phyloP scores from a whole-genome alignment of 768 basidiomycete genomes.

The Trametes sanguinea region DNA sequence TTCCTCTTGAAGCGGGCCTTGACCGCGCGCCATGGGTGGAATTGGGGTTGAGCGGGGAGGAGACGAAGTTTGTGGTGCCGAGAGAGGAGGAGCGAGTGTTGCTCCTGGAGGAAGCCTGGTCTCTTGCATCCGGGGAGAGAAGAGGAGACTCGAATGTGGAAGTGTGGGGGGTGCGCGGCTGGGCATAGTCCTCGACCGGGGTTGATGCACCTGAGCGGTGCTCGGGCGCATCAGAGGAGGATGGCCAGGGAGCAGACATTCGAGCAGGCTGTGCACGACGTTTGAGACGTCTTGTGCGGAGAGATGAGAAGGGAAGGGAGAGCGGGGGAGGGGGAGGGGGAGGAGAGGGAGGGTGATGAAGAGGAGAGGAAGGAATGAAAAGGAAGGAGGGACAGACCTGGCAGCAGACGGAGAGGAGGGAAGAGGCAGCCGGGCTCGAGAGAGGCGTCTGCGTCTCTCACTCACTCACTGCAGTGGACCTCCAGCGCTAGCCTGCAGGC shows the following conservation, averaged over 20 bases:
- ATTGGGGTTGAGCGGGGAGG: slow-evolving; percentile 57
- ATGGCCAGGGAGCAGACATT: slow-evolving; percentile 16
- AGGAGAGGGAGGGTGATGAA: background rate
- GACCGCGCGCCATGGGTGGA: slow-evolving; percentile 37
- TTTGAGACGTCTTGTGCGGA: background rate
- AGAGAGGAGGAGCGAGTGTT: slow-evolving; percentile 32
- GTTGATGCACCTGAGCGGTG: slow-evolving; percentile 23
- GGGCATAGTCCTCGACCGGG: slow-evolving; percentile 20
- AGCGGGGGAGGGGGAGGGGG: background rate
- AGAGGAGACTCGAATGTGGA: slow-evolving; percentile 36
- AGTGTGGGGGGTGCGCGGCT: slow-evolving; percentile 26
- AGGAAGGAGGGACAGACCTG: slow-evolving; percentile 13
- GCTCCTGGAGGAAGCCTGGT: slow-evolving; percentile 13
- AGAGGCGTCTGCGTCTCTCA: too few relatives aligned
- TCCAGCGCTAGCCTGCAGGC: background rate
- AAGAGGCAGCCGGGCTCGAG: background rate
- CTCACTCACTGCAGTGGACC: too few relatives aligned
- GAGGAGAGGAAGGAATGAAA: background rate
- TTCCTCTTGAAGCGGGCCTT: slow-evolving; percentile 43
- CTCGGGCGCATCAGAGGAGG: slow-evolving; percentile 22
- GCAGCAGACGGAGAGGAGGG: background rate
- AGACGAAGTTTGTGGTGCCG: slow-evolving; percentile 39
- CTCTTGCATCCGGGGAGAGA: slow-evolving; percentile 25
- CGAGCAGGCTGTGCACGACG: background rate
- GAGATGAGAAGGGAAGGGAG: background rate